These are phyloP conservation scores for Conidiobolus coronatus DNA, from an alignment of 371 early-diverging fungal species.

Conservation along the genomic window DNA sequence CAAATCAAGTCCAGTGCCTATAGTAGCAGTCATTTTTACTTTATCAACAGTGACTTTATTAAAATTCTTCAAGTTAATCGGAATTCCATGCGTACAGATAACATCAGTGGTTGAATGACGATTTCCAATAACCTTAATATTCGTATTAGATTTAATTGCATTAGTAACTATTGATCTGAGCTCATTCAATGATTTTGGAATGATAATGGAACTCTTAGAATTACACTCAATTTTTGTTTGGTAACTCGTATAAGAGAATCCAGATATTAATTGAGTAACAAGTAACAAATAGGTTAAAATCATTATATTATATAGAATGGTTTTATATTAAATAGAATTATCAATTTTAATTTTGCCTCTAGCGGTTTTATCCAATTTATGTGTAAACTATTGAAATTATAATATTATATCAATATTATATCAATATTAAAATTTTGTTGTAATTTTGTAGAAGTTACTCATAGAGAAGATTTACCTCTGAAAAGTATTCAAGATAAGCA, in stretches of 20 bases:
- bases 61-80: background rate
- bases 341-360: too few relatives aligned
- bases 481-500: too few relatives aligned
- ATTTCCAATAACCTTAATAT: background rate
- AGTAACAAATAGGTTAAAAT: too few relatives aligned
- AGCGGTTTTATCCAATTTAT: too few relatives aligned
- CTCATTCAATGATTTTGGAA: background rate
- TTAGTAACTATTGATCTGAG: background rate
- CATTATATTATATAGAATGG: too few relatives aligned
- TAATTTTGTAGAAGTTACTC: too few relatives aligned
- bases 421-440: too few relatives aligned
- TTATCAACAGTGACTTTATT: background rate
- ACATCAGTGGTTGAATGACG: background rate
- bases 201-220: background rate
- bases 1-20: background rate
- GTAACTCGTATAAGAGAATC: background rate
- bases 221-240: background rate
- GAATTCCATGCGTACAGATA: constrained; percentile 1
- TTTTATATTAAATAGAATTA: too few relatives aligned
- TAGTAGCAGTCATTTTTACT: background rate
- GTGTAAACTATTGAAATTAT: too few relatives aligned
- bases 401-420: too few relatives aligned
- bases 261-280: background rate
- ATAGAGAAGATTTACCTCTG: too few relatives aligned
- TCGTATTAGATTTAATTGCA: background rate